A percentile compares a stretch with the other conserved stretches of the same genome.
Conservation (phyloP, 352 stramenopile genomes). For the Nothophytophthora sp. region DNA sequence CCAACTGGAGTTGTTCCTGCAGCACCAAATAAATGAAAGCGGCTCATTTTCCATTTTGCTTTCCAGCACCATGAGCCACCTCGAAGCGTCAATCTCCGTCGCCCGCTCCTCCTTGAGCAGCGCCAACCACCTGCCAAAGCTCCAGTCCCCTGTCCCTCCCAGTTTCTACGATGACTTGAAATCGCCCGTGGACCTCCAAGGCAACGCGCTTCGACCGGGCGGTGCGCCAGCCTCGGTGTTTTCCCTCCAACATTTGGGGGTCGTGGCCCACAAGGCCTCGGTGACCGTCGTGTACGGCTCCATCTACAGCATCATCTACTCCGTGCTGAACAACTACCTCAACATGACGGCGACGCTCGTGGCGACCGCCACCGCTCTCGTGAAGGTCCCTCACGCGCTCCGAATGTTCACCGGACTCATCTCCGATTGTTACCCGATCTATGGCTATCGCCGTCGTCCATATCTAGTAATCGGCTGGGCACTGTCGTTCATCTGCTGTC, state of each 20-base stretch:
- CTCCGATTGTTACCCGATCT: conserved; percentile 45
- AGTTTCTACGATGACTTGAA: conserved; percentile 18
- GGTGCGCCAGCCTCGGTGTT: conserved; percentile 39
- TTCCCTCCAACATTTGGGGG: conserved; percentile 28
- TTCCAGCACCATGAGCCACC: conserved; percentile 5
- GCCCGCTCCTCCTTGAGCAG: conserved; percentile 5
- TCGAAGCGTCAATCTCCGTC: conserved; percentile 4
- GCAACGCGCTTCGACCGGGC: conserved; percentile 30
- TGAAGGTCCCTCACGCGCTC: conserved; percentile 38
- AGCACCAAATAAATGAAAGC: too few species aligned
- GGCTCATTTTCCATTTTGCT: conserved; percentile 15
- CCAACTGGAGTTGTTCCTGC: too few species aligned
- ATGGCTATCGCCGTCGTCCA: conserved; percentile 38
- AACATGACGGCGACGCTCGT: conserved; percentile 40
- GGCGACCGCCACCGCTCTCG: conserved; percentile 33
- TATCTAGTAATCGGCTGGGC: conserved; percentile 50
- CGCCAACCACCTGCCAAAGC: conserved; percentile 5
- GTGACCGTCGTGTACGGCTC: conserved; percentile 41
- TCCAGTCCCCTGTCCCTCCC: conserved; percentile 8
- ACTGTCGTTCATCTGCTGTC: conserved; percentile 24
- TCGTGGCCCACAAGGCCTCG: conserved; percentile 36
- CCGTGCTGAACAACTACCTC: conserved; percentile 59
- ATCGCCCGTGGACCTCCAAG: conserved; percentile 20
- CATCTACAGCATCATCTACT: conserved; percentile 38
- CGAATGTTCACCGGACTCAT: conserved; percentile 46